Conservation (phyloP, 1,139 yeast genomes). For the Scheffersomyces segobiensis region DNA sequence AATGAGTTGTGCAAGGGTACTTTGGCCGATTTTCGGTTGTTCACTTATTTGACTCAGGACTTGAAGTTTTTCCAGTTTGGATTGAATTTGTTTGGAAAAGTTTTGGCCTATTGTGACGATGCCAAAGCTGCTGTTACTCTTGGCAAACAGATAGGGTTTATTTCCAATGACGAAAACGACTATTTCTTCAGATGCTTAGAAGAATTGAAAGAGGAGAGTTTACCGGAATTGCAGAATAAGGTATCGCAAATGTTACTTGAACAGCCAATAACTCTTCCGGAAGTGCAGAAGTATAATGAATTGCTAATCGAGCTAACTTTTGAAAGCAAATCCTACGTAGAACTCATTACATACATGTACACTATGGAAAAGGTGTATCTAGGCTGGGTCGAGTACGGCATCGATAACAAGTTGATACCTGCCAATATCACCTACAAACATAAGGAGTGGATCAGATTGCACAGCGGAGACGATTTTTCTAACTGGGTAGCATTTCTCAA, state of each 20-base stretch:
- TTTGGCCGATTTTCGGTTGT: constrained; percentile 40
- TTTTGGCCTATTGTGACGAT: constrained; percentile 45
- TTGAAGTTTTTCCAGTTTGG: constrained; percentile 47
- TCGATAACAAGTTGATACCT: constrained; percentile 19
- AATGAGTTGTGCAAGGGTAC: constrained; percentile 49
- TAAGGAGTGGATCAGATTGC: constrained; percentile 53
- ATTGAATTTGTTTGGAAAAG: constrained; percentile 44
- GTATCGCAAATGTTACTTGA: constrained; percentile 20
- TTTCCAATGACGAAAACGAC: constrained; percentile 49
- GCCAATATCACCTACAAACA: constrained; percentile 41
- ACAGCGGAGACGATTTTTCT: constrained; percentile 48
- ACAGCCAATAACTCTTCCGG: constrained; percentile 21
- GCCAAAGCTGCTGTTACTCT: constrained; percentile 34
- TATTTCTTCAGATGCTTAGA: constrained; percentile 41
- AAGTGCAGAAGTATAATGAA: constrained; percentile 40
- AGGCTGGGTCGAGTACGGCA: constrained; percentile 48
- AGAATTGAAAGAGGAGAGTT: constrained; percentile 21
- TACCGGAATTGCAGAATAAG: constrained; percentile 10
- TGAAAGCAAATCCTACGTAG: constrained; percentile 35
- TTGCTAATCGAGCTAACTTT: constrained; percentile 30
- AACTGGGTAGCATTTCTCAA: constrained; percentile 48
- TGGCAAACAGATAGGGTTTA: constrained; percentile 53
- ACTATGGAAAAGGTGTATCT: constrained; percentile 53
- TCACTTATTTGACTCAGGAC: constrained; percentile 51
- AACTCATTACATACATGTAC: constrained; percentile 46